These are phyloP conservation scores for Eucalyptus erythrocorys DNA, from an alignment of 345 rosid genomes.

Conservation along the genomic window DNA sequence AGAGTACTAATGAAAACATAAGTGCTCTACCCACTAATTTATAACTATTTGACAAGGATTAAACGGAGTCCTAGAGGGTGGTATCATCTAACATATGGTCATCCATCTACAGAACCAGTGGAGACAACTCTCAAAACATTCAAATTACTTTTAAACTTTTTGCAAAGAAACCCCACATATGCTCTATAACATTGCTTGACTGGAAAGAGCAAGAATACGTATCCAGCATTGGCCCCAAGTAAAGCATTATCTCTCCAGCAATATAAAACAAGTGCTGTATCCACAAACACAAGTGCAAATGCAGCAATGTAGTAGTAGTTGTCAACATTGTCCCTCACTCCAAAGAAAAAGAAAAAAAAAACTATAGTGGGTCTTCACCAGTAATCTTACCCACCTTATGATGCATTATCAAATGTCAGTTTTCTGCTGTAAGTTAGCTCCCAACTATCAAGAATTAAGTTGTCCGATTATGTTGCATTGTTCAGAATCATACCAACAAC, in stretches of 20 bases:
- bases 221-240: neutral
- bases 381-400: neutral
- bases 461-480: neutral
- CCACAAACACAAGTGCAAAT: neutral
- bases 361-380: neutral
- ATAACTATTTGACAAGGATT: neutral
- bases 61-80: neutral
- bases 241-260: neutral
- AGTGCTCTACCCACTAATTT: neutral
- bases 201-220: neutral
- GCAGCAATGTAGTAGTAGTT: neutral
- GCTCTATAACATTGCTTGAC: neutral
- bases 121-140: neutral
- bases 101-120: neutral
- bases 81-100: neutral
- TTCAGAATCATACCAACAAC: neutral
- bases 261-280: neutral
- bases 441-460: neutral
- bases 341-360: neutral
- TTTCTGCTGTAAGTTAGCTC: neutral
- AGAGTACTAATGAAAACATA: neutral
- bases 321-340: neutral
- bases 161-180: neutral
- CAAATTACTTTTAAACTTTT: neutral
- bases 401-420: neutral